These are phyloP conservation scores for Orychophragmus violaceus DNA, from an alignment of 345 rosid genomes.

Conservation along the genomic window DNA sequence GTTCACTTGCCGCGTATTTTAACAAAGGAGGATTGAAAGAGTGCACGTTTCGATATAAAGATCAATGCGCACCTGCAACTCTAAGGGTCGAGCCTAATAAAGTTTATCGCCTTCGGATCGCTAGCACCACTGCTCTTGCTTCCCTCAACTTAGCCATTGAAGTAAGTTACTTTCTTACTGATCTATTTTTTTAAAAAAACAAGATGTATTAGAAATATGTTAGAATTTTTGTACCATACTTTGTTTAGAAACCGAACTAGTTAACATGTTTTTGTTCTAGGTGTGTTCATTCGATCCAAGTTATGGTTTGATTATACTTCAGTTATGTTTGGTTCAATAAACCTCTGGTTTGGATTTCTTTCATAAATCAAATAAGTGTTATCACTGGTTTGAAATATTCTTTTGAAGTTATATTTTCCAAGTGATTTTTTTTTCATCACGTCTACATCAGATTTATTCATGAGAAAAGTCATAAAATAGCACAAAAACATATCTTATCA, in stretches of 20 bases:
- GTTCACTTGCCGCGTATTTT: not conserved
- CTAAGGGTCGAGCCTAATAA: not conserved
- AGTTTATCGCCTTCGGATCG: not conserved
- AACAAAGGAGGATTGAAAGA: not conserved
- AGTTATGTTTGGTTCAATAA: too few species aligned
- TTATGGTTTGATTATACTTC: too few species aligned
- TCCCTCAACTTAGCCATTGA: not conserved
- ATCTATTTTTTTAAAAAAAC: too few species aligned
- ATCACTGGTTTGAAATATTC: not conserved
- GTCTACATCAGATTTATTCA: too few species aligned
- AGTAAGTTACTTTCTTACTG: not conserved
- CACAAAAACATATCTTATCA: too few species aligned
- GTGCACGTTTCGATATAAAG: not conserved
- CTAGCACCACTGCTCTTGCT: not conserved
- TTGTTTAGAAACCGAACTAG: not conserved
- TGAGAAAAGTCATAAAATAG: too few species aligned
- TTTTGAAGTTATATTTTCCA: not conserved
- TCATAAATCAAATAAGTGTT: not conserved
- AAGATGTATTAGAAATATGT: too few species aligned
- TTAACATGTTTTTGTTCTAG: not conserved
- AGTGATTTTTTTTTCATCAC: too few species aligned
- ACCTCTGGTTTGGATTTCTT: not conserved
- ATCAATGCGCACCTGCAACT: not conserved
- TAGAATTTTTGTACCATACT: not conserved
- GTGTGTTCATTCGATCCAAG: not conserved